phyloP scores from a whole-genome alignment of 306 rosid species.

The Quercus dentata region DNA sequence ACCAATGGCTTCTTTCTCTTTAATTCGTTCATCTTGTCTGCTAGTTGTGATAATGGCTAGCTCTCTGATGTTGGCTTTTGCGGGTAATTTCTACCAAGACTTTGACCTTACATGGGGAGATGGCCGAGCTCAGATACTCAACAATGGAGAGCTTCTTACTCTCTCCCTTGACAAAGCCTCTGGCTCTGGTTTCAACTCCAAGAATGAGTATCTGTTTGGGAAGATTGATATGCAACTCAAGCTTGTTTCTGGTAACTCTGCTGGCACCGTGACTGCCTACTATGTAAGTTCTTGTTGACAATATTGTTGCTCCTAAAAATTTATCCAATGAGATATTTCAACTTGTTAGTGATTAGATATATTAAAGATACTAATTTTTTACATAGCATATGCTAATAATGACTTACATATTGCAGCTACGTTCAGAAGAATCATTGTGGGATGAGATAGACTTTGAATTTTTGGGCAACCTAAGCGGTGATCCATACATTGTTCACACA shows the following conservation, averaged over 20 bases:
- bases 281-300: slow-evolving; percentile 37
- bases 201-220: slow-evolving; percentile 45
- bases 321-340: no score
- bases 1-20: slow-evolving; percentile 6
- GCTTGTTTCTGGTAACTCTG: slow-evolving; percentile 63
- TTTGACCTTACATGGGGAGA: slow-evolving; percentile 65
- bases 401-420: slow-evolving; percentile 19
- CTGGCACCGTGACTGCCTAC: slow-evolving; percentile 74
- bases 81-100: slow-evolving; percentile 50
- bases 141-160: slow-evolving; percentile 40
- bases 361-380: background rate
- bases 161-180: slow-evolving; percentile 66
- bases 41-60: background rate
- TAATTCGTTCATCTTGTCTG: background rate
- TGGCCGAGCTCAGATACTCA: slow-evolving; percentile 48
- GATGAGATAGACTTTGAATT: slow-evolving; percentile 76
- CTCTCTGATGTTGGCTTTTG: slow-evolving; percentile 8
- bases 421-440: slow-evolving; percentile 33
- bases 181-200: slow-evolving; percentile 73
- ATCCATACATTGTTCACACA: slow-evolving; percentile 69
- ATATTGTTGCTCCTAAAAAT: background rate
- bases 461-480: slow-evolving; percentile 63
- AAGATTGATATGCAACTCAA: slow-evolving; percentile 68
- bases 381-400: background rate
- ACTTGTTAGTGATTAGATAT: no score